Conservation (phyloP, 176 grass and related monocot species). For the Avena eriantha region DNA sequence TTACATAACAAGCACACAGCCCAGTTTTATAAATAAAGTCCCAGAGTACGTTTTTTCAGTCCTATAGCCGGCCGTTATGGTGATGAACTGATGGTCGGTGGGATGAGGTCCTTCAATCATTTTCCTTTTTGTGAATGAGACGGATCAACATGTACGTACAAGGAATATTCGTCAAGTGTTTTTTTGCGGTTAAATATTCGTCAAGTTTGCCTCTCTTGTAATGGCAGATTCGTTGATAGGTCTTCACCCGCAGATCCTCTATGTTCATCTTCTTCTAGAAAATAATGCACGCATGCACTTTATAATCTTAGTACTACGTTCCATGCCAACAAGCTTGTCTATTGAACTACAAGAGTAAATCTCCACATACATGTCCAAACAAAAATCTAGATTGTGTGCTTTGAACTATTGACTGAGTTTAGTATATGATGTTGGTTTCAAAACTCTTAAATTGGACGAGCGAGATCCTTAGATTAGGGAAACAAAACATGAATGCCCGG, state of each 20-base stretch:
- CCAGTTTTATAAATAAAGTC: too few relatives aligned
- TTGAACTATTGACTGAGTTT: neutral
- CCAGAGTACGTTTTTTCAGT: too few relatives aligned
- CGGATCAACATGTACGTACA: neutral
- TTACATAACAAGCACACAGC: too few relatives aligned
- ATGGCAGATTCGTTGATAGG: neutral
- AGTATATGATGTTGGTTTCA: neutral
- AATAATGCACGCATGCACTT: neutral
- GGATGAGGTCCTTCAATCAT: neutral
- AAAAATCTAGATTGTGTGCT: neutral
- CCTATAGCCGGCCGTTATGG: neutral
- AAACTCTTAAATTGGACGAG: neutral
- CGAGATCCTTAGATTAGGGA: neutral
- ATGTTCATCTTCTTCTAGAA: neutral
- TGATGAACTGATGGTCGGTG: slow-evolving; percentile 2
- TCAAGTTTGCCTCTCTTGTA: neutral
- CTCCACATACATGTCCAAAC: neutral
- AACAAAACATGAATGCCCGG: neutral
- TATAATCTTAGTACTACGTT: neutral
- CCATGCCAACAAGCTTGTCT: neutral
- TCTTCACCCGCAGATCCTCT: neutral
- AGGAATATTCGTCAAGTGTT: neutral
- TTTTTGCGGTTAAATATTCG: neutral
- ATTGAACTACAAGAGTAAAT: neutral
- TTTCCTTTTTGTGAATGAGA: slow-evolving; percentile 18